Conservation (phyloP, 1,284 basidiomycete genomes). For the Trametes polyzona region DNA sequence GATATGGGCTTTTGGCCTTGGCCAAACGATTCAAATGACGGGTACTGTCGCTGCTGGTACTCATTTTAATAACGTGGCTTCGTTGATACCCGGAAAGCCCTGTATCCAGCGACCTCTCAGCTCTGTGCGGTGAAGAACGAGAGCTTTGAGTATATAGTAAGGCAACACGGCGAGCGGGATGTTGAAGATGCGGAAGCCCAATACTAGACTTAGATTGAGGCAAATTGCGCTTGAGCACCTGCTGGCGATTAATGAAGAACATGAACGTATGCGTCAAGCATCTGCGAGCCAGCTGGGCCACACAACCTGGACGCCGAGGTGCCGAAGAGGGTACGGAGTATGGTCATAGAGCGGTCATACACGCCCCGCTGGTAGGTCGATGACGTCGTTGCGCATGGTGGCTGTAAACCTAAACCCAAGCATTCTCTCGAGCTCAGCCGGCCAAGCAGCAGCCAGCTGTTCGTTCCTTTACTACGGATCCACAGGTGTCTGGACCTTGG, state of each 20-base stretch:
- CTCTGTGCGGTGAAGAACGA: not conserved
- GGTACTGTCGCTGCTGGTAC: not conserved
- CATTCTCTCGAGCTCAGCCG: too few relatives aligned
- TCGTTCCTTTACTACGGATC: too few relatives aligned
- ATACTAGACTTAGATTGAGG: not conserved
- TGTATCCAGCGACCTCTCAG: too few relatives aligned
- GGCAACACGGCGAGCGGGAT: too few relatives aligned
- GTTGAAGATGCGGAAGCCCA: too few relatives aligned
- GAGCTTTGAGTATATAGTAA: too few relatives aligned
- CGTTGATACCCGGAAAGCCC: too few relatives aligned
- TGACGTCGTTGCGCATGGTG: constrained; percentile 2
- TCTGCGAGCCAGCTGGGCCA: not conserved
- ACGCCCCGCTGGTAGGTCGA: not conserved
- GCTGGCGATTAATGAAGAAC: not conserved
- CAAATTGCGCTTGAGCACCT: not conserved
- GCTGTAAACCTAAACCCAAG: constrained; percentile 1
- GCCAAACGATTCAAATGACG: constrained; percentile 37
- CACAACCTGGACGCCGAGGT: not conserved
- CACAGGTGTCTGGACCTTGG: too few relatives aligned
- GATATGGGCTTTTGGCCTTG: constrained; percentile 46
- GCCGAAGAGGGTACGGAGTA: not conserved
- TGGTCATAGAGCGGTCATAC: not conserved
- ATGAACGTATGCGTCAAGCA: constrained; percentile 4
- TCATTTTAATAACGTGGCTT: not conserved
- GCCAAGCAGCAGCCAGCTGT: too few relatives aligned